These are phyloP conservation scores for Tolypocladium tundrense DNA, from an alignment of 2,329 filamentous ascomycete genomes.

Conservation along the genomic window DNA sequence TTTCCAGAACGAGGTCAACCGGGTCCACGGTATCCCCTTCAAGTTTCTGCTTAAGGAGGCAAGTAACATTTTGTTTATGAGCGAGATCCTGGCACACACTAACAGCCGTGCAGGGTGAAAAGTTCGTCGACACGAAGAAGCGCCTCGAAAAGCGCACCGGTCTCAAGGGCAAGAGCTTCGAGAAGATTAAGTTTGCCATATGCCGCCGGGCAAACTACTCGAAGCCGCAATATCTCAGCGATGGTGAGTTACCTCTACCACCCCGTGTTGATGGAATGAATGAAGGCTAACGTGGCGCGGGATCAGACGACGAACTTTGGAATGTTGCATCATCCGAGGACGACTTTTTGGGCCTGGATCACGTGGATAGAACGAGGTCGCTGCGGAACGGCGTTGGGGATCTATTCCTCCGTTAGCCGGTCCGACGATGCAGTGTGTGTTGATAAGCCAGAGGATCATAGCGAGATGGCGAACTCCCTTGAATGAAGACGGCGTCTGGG, in stretches of 20 bases:
- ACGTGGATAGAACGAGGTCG: constrained; percentile 49
- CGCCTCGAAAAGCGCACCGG: constrained; percentile 86
- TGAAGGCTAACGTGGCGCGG: background rate
- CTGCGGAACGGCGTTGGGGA: constrained; percentile 51
- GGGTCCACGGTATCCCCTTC: constrained; percentile 84
- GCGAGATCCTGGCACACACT: background rate
- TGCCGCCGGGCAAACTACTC: constrained; percentile 63
- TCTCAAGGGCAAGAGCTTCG: constrained; percentile 94
- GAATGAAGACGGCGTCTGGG: constrained; percentile 2
- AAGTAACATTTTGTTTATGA: constrained; percentile 17
- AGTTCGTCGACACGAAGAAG: constrained; percentile 86
- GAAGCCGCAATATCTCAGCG: constrained; percentile 72
- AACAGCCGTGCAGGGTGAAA: constrained; percentile 51
- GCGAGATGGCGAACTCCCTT: background rate
- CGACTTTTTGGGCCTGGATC: constrained; percentile 55
- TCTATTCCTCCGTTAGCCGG: constrained; percentile 43
- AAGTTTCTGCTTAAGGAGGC: constrained; percentile 77
- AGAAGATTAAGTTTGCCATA: constrained; percentile 94
- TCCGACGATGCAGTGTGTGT: background rate
- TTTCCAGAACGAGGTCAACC: constrained; percentile 80
- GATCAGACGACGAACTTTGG: constrained; percentile 48
- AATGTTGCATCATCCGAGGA: constrained; percentile 42
- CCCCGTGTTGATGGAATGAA: background rate
- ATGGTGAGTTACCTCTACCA: constrained; percentile 53
- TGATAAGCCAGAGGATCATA: background rate